These are phyloP conservation scores for Xylona heveae DNA, from an alignment of 495 filamentous ascomycete species.

Conservation along the genomic window DNA sequence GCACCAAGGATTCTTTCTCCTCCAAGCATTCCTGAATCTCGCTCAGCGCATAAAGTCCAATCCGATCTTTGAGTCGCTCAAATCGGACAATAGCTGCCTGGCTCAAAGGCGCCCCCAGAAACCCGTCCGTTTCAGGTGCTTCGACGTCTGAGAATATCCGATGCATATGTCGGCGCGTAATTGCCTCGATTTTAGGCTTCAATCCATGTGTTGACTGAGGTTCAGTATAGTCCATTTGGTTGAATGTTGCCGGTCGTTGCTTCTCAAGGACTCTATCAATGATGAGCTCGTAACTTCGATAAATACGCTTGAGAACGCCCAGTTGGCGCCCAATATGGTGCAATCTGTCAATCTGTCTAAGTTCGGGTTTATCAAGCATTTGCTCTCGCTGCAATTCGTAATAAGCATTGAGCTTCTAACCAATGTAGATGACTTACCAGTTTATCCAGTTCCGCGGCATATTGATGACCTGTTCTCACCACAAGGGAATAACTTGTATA, in stretches of 20 bases:
- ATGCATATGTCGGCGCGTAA: neutral
- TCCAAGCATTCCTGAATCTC: slow-evolving; percentile 60
- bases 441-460: slow-evolving; percentile 30
- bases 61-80: slow-evolving; percentile 51
- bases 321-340: slow-evolving; percentile 50
- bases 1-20: slow-evolving; percentile 60
- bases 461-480: slow-evolving; percentile 35
- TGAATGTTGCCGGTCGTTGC: slow-evolving; percentile 9
- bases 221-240: neutral
- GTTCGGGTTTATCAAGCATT: slow-evolving; percentile 36
- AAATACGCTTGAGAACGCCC: slow-evolving; percentile 48
- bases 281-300: slow-evolving; percentile 58
- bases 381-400: slow-evolving; percentile 21
- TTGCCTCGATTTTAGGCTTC: too few relatives aligned
- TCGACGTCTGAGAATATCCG: neutral
- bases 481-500: slow-evolving; percentile 44
- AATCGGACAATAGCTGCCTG: slow-evolving; percentile 50
- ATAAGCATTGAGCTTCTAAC: neutral
- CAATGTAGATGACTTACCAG: slow-evolving; percentile 22
- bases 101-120: slow-evolving; percentile 36
- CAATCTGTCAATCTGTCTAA: slow-evolving; percentile 45
- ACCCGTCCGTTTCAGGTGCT: neutral
- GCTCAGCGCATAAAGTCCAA: slow-evolving; percentile 58
- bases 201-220: neutral
- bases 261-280: slow-evolving; percentile 47